Percentiles rank a stretch among this genome's conserved stretches.
Conservation (phyloP, 495 filamentous ascomycete genomes). For the Massariosphaeria phaeospora region DNA sequence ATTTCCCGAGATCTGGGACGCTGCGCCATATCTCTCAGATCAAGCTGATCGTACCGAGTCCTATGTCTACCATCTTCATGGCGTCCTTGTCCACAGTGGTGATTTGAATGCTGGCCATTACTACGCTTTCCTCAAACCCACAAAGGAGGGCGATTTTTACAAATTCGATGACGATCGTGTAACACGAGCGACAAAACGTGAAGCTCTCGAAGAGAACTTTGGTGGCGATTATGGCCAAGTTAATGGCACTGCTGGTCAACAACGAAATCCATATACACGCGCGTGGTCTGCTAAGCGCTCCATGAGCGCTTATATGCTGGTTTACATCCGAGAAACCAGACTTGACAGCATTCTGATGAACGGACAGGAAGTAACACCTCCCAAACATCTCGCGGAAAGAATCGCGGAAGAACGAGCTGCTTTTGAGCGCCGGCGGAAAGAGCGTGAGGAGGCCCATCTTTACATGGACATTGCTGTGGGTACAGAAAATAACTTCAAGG, state of each 20-base stretch:
- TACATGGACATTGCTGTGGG: conserved; percentile 80
- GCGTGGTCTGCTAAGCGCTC: conserved; percentile 63
- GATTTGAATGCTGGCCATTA: conserved; percentile 98
- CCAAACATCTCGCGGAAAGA: conserved; percentile 59
- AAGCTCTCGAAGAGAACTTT: conserved; percentile 94
- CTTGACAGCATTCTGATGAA: conserved; percentile 73
- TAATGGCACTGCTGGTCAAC: conserved; percentile 54
- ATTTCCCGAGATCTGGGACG: conserved; percentile 91
- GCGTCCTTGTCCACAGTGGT: conserved; percentile 93
- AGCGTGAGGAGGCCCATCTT: conserved; percentile 88
- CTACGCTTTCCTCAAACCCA: conserved; percentile 93
- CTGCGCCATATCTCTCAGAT: conserved; percentile 77
- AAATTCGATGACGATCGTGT: conserved; percentile 97
- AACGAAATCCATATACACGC: conserved; percentile 63
- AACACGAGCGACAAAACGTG: conserved; percentile 82
- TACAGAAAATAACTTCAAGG: conserved; percentile 70
- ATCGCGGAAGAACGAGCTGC: conserved; percentile 70
- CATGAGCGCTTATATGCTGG: conserved; percentile 94
- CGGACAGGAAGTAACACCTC: conserved; percentile 69
- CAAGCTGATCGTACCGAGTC: conserved; percentile 83
- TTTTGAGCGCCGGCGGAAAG: conserved; percentile 68
- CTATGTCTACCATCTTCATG: conserved; percentile 87
- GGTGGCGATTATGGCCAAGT: conserved; percentile 72
- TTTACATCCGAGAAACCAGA: conserved; percentile 85
- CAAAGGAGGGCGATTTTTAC: conserved; percentile 89